Evolutionary conservation across 768 basidiomycete species (phyloP).

Genomic region (Rubroboletus pulcherrimus): DNA sequence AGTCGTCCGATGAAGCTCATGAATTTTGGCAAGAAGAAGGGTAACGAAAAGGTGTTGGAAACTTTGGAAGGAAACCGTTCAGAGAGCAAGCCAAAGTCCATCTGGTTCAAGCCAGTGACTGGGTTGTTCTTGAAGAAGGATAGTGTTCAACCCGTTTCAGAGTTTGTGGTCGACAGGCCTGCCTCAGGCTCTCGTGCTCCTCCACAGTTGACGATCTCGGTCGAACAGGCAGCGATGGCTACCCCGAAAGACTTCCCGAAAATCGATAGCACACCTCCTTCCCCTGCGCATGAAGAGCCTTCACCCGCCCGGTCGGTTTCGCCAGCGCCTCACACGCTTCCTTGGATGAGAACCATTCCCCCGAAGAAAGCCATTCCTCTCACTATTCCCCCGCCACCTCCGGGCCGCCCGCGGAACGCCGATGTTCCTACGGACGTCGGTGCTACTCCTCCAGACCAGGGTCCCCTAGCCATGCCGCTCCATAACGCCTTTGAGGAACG

Average conservation of each 20-base stretch:
- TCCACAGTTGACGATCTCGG: slow-evolving; percentile 42
- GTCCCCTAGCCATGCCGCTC: slow-evolving; percentile 37
- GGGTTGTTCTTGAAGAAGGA: slow-evolving; percentile 28
- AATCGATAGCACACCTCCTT: slow-evolving; percentile 29
- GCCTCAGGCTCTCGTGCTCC: slow-evolving; percentile 12
- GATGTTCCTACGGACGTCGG: slow-evolving; percentile 38
- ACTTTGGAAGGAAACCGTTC: slow-evolving; percentile 17
- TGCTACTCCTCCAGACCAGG: slow-evolving; percentile 21
- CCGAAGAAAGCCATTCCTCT: slow-evolving; percentile 34
- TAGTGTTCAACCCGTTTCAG: slow-evolving; percentile 4
- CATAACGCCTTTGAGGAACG: slow-evolving; percentile 38
- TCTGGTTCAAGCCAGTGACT: slow-evolving; percentile 38
- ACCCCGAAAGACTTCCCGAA: slow-evolving; percentile 25
- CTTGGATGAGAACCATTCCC: slow-evolving; percentile 24
- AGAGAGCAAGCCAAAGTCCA: slow-evolving; percentile 22
- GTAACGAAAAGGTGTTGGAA: slow-evolving; percentile 27
- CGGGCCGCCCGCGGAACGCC: slow-evolving; percentile 28
- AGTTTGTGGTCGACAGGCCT: slow-evolving; percentile 21
- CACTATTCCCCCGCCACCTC: slow-evolving; percentile 31
- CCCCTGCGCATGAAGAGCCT: slow-evolving; percentile 23
- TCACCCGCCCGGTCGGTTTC: slow-evolving; percentile 33
- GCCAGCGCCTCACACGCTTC: slow-evolving; percentile 24
- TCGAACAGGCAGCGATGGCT: slow-evolving; percentile 36
- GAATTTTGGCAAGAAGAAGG: slow-evolving; percentile 42
- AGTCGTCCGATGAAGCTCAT: slow-evolving; percentile 40